Evolutionary conservation across 306 rosid species (phyloP).

Genomic region (Elaeagnus macrophylla): DNA sequence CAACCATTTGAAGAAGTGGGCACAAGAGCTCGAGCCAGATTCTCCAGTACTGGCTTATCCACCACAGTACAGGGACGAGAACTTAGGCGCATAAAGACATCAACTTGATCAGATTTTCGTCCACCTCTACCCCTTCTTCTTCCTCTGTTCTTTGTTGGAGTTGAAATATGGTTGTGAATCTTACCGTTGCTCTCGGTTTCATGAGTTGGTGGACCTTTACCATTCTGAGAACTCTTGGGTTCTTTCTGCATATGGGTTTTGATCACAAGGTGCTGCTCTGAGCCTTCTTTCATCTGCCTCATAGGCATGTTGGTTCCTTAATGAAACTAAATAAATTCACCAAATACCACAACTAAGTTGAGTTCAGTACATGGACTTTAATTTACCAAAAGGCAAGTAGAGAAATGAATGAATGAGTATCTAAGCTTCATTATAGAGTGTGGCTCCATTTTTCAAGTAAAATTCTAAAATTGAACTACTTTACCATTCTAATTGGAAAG

Average conservation of each 20-base stretch:
- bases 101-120: conserved; percentile 76
- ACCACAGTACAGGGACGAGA: conserved; percentile 60
- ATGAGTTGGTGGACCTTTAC: conserved; percentile 61
- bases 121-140: conserved; percentile 84
- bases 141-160: conserved; percentile 60
- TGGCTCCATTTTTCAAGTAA: conserved; percentile 10
- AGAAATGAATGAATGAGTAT: too few relatives aligned
- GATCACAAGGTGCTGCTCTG: conserved; percentile 91
- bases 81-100: conserved; percentile 68
- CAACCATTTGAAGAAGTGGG: conserved; percentile 24
- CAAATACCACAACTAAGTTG: conserved; percentile 26
- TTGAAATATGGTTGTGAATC: conserved; percentile 44
- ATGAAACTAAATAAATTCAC: conserved; percentile 24
- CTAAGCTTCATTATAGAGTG: too few relatives aligned
- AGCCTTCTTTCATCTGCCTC: conserved; percentile 85
- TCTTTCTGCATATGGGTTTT: conserved; percentile 63
- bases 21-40: conserved; percentile 19
- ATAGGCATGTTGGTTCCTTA: conserved; percentile 58
- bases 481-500: too few relatives aligned
- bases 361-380: conserved; percentile 9
- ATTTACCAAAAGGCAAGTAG: conserved; percentile 22
- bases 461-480: conserved; percentile 23
- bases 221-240: conserved; percentile 64
- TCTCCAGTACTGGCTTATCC: conserved; percentile 24
- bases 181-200: conserved; percentile 26